phyloP scores from a whole-genome alignment of 768 basidiomycete species.

The Cystofilobasidium macerans region DNA sequence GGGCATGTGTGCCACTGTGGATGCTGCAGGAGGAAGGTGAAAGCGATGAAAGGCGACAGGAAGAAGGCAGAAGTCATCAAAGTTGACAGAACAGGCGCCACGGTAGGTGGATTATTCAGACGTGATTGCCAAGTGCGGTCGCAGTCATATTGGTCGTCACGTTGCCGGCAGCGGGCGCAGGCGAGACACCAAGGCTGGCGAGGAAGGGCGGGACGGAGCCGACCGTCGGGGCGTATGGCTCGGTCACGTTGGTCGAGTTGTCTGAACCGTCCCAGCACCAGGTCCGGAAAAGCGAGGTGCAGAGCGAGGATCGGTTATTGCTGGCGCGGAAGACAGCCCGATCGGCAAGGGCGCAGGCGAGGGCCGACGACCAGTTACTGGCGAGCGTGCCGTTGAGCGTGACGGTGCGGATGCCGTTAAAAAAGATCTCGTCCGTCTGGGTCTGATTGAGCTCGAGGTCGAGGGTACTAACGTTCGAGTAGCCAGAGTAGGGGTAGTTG shows the following conservation, averaged over 20 bases:
- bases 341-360: conserved; percentile 59
- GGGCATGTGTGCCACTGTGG: no score
- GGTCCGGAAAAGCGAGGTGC: not conserved
- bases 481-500: conserved; percentile 45
- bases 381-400: conserved; percentile 44
- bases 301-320: not conserved
- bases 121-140: no score
- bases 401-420: conserved; percentile 49
- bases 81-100: no score
- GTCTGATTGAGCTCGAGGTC: conserved; percentile 50
- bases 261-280: conserved; percentile 18
- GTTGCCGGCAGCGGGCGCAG: no score
- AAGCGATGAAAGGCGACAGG: no score
- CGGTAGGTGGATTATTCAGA: no score
- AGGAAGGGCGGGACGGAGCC: conserved; percentile 18
- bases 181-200: not conserved
- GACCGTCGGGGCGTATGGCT: conserved; percentile 8
- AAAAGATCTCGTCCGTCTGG: conserved; percentile 50
- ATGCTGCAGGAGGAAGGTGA: no score
- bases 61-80: no score
- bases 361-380: conserved; percentile 49
- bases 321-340: conserved; percentile 33
- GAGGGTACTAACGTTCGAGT: conserved; percentile 54
- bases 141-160: no score
- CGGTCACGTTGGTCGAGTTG: conserved; percentile 1